phyloP scores from a whole-genome alignment of 2,329 filamentous ascomycete species.

The Fusarium sp. region DNA sequence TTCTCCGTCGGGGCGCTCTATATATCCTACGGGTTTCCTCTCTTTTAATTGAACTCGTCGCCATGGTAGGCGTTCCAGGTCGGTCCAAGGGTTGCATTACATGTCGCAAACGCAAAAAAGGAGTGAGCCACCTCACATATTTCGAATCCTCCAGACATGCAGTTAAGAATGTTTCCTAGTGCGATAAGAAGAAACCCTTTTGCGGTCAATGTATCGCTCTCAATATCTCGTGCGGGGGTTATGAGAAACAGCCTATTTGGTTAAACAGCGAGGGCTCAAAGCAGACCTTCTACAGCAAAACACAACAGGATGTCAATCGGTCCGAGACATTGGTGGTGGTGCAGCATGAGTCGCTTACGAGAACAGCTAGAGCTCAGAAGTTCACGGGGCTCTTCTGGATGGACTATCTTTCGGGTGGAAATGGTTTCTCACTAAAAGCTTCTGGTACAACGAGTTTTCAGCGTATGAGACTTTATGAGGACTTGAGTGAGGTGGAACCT shows the following conservation, averaged over 20 bases:
- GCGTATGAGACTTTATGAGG: conserved; percentile 7
- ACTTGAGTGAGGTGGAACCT: not conserved
- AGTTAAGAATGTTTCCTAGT: not conserved
- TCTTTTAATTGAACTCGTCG: not conserved
- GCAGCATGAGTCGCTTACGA: conserved; percentile 8
- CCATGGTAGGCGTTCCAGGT: conserved; percentile 27
- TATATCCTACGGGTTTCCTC: not conserved
- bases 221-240: conserved; percentile 15
- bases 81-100: conserved; percentile 27
- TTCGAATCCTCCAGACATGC: not conserved
- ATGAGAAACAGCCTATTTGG: conserved; percentile 14
- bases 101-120: conserved; percentile 20
- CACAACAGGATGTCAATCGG: not conserved
- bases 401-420: conserved; percentile 19
- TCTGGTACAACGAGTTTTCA: conserved; percentile 4
- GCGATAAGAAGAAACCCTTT: conserved; percentile 5
- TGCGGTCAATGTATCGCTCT: conserved; percentile 18
- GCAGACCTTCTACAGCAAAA: conserved; percentile 5
- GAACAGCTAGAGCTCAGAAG: conserved; percentile 9
- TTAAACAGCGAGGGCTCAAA: conserved; percentile 11
- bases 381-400: conserved; percentile 24
- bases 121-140: conserved; percentile 5
- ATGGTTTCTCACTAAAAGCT: not conserved
- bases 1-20: not conserved
- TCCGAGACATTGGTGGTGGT: fast-evolving